Percentiles rank a stretch among this genome's conserved stretches.
Conservation (phyloP, 2,329 filamentous ascomycete genomes). For the Fusarium avenaceum region DNA sequence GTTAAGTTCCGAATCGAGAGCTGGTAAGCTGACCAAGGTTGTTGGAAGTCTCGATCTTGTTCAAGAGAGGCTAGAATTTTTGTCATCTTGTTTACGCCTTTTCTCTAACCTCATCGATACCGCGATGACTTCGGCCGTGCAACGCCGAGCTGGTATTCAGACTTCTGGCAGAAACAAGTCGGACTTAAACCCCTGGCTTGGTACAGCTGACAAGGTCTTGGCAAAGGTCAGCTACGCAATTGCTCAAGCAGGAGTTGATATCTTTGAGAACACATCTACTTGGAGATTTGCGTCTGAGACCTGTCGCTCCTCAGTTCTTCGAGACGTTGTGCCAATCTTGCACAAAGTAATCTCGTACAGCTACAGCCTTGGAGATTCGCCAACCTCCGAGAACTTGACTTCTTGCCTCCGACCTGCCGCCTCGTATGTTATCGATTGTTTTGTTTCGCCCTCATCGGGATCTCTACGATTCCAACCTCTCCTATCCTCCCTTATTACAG, state of each 20-base stretch:
- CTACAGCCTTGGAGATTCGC: slow-evolving; percentile 78
- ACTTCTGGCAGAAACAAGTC: slow-evolving; percentile 60
- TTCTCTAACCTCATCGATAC: slow-evolving; percentile 84
- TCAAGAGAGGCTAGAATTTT: slow-evolving; percentile 80
- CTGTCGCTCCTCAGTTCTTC: slow-evolving; percentile 77
- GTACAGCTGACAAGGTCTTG: slow-evolving; percentile 83
- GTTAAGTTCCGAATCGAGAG: slow-evolving; percentile 80
- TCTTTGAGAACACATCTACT: slow-evolving; percentile 85
- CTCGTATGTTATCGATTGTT: slow-evolving; percentile 80
- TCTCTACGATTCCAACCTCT: slow-evolving; percentile 83
- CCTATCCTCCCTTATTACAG: slow-evolving; percentile 73
- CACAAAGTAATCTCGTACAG: slow-evolving; percentile 78
- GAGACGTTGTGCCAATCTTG: slow-evolving; percentile 76
- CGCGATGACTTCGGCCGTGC: slow-evolving; percentile 76
- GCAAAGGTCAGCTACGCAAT: slow-evolving; percentile 79
- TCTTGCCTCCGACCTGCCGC: slow-evolving; percentile 79
- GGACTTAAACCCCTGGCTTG: slow-evolving; percentile 71
- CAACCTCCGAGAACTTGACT: slow-evolving; percentile 62
- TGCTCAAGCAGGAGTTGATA: slow-evolving; percentile 81
- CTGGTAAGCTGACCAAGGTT: slow-evolving; percentile 81
- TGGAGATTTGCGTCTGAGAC: slow-evolving; percentile 83
- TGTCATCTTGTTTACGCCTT: slow-evolving; percentile 79
- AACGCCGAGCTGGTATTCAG: slow-evolving; percentile 71
- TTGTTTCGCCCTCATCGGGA: slow-evolving; percentile 77
- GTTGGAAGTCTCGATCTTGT: slow-evolving; percentile 87